These are phyloP conservation scores for Fusarium decemcellulare DNA, from an alignment of 2,329 filamentous ascomycete species.

Conservation along the genomic window DNA sequence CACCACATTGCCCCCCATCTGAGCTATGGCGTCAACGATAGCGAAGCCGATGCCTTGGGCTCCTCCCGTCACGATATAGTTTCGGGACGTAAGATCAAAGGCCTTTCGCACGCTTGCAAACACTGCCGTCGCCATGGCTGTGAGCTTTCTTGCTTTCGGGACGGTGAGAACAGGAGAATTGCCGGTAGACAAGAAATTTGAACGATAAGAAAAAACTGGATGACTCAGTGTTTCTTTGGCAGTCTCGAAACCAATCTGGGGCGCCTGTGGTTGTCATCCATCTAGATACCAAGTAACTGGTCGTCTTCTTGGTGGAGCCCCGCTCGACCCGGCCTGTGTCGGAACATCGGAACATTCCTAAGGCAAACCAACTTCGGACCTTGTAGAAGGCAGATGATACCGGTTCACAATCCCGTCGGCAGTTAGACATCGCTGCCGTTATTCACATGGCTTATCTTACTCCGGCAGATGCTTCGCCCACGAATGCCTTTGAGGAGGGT, in stretches of 20 bases:
- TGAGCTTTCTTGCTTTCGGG: background rate
- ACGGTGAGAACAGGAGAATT: background rate
- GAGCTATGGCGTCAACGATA: slow-evolving; percentile 52
- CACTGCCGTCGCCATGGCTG: background rate
- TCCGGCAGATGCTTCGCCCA: background rate
- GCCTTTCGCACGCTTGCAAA: background rate
- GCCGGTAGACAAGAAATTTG: background rate
- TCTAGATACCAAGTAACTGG: background rate
- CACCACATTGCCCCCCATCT: slow-evolving; percentile 55
- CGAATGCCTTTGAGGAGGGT: no score
- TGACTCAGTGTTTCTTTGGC: background rate
- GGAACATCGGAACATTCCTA: slow-evolving; percentile 2
- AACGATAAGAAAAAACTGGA: background rate
- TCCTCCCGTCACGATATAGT: slow-evolving; percentile 55
- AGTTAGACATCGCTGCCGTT: background rate
- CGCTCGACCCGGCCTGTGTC: background rate
- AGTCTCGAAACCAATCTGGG: background rate
- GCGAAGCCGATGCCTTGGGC: slow-evolving; percentile 56
- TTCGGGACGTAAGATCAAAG: slow-evolving; percentile 51
- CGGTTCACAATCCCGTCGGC: background rate
- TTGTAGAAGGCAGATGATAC: background rate
- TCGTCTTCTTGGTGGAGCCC: background rate
- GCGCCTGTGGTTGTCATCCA: background rate
- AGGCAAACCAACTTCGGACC: background rate
- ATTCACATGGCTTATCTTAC: background rate